Conservation (phyloP, 306 rosid genomes). For the Ormosia semicastrata region DNA sequence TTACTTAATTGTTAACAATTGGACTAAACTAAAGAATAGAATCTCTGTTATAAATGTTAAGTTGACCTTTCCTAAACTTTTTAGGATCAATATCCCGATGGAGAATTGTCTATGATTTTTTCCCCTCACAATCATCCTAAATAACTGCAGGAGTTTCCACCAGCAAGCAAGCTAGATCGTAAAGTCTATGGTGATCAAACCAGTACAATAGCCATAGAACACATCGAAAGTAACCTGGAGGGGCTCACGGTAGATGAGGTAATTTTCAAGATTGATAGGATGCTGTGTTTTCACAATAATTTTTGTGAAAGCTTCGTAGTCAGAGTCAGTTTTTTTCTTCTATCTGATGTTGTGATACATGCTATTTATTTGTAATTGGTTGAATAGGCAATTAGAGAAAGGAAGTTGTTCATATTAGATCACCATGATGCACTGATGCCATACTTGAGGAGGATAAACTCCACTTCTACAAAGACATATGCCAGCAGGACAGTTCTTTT, state of each 20-base stretch:
- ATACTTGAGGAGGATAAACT: slow-evolving; percentile 62
- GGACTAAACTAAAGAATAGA: background rate
- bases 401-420: slow-evolving; percentile 63
- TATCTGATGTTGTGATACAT: background rate
- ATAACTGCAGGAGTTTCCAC: slow-evolving; percentile 75
- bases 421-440: slow-evolving; percentile 75
- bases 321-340: background rate
- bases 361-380: slow-evolving; percentile 8
- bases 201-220: slow-evolving; percentile 55
- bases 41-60: background rate
- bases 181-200: slow-evolving; percentile 62
- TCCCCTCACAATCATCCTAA: background rate
- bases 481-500: slow-evolving; percentile 70
- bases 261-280: slow-evolving; percentile 11
- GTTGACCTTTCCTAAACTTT: background rate
- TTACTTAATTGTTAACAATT: background rate
- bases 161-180: slow-evolving; percentile 69
- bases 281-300: slow-evolving; percentile 1
- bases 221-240: slow-evolving; percentile 44
- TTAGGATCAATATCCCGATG: slow-evolving; percentile 1
- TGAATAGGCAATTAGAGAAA: slow-evolving; percentile 59
- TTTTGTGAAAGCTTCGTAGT: background rate
- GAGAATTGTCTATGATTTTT: background rate
- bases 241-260: slow-evolving; percentile 72
- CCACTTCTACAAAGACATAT: slow-evolving; percentile 57